Evolutionary conservation across 257 asterid species (phyloP), one percentile per base, ranked within the genome.

Genomic region (Craterostigma plantagineum): DNA sequence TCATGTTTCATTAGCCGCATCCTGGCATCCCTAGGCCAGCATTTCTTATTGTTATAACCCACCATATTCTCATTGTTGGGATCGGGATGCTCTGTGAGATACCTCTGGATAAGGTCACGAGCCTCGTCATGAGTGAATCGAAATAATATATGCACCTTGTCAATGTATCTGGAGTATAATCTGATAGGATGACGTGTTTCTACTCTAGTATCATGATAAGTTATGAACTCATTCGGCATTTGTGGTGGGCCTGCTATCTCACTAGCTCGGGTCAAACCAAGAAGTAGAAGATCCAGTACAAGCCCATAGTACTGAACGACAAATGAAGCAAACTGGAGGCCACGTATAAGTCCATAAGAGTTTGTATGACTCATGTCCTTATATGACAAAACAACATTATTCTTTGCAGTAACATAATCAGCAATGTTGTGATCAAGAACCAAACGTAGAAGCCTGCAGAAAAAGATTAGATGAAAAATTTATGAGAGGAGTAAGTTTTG

Each of bases 211-310:
- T 36, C 40, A 9, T 12, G 40, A 12, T 9, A 36, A 10, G 11
- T 10, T 3, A 36, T 9, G 8, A 36, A 36, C 12, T 36, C 40
- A 12, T 36, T 36, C 12, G 40, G 40, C 11, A 10, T 36, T 12
- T 36, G 40, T 36, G 40, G 40, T 12, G 40, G 40, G 12, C 40
- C 40, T 1, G 40, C 40, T 10, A 36, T 36, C 40, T 36, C 40
- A 36, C 40, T 36, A 10, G 40, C 40, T 36, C 40, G 40, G 12
- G 11, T 10, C 14, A 12, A 12, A 12, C 40, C 40, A 12, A 36
- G 40, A 10, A 36, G 14, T 12, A 36, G 40, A 10, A 36, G 14
- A 12, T 36, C 40, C 3, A 36, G 14, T 10, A 36, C 40, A 12
- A 36, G 40, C 12, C 40, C 40, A 12, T 36, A 36, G 40, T 9